Evolutionary conservation across 805 yeast genomes (phyloP).

Genomic region (Limtongia smithiae): DNA sequence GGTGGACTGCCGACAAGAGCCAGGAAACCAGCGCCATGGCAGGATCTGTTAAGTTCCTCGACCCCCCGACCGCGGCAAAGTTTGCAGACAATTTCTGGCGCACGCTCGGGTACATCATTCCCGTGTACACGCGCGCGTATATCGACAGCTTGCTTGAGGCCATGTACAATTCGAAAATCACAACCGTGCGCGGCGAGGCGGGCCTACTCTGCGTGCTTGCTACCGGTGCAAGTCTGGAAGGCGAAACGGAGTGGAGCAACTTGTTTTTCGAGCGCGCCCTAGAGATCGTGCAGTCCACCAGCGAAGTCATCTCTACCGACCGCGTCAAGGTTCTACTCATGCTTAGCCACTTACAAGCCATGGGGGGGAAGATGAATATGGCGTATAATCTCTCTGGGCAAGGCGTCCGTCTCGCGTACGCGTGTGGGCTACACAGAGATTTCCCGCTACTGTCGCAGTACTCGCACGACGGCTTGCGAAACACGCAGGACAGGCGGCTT

Average conservation of each 20-base stretch:
- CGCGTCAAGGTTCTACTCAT: constrained; percentile 20
- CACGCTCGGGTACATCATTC: constrained; percentile 23
- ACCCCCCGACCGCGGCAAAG: constrained; percentile 9
- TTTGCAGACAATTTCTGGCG: constrained; percentile 17
- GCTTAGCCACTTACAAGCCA: constrained; percentile 21
- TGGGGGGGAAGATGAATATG: constrained; percentile 18
- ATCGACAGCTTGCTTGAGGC: constrained; percentile 8
- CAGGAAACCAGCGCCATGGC: neutral
- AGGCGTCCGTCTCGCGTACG: constrained; percentile 23
- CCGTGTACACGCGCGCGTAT: constrained; percentile 19
- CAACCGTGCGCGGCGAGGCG: constrained; percentile 5
- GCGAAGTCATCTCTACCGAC: constrained; percentile 19
- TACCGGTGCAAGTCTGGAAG: constrained; percentile 23
- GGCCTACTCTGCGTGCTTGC: constrained; percentile 21
- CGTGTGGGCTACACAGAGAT: constrained; percentile 26
- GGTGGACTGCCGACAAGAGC: constrained; percentile 3
- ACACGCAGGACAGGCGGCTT: constrained; percentile 13
- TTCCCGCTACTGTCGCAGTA: constrained; percentile 21
- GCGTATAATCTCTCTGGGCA: constrained; percentile 23
- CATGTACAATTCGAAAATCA: constrained; percentile 9
- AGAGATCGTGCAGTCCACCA: constrained; percentile 12
- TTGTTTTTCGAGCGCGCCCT: constrained; percentile 9
- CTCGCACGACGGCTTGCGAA: constrained; percentile 10
- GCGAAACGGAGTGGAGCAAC: constrained; percentile 19
- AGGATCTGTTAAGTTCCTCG: constrained; percentile 14